Evolutionary conservation across 1,284 basidiomycete genomes (phyloP), one percentile per base, ranked within the genome.

Genomic region (Leccinum variabile): DNA sequence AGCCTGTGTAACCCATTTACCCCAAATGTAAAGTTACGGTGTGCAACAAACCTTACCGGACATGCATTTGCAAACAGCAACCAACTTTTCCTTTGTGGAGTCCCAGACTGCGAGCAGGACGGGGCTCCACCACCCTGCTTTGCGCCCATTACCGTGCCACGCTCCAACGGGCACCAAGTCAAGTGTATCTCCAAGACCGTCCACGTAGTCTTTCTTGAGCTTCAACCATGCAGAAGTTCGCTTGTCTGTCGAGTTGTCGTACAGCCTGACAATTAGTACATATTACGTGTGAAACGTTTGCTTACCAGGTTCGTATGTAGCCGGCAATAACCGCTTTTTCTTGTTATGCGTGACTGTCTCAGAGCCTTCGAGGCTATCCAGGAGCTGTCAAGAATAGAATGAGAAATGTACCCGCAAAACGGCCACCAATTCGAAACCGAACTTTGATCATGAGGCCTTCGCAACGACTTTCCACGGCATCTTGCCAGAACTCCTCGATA

Each of bases 381-480:
- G 78, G 32, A 91, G 77, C 89, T 91, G 65, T 28, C 33, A 65
- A 49, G 8, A 32, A 56, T 56, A n/a, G 10, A 11, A 53, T 22
- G 35, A 25, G 41, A 55, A 55, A 56, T 54, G 25, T 25, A 50
- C 14, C 49, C 25, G 25, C 49, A 50, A 28, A 25, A 25, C 25
- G 7, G 49, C 25, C 49, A 37, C 7, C 33, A 7, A n/a, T 62
- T 83, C 69, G 37, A 52, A 33, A 59, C 63, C 7, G 22, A 50
- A 94, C 90, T 80, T 97, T 98, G 72, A 97, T 85, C 95, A 98
- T 97, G 67, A 97, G 81, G 5, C 95, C 95, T 75, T 98, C 95
- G 64, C 91, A 94, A 62, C 89, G 89, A 73, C 88, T 88, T 70
- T 88, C 85, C n/a, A 94, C 83, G 5, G 94, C 90, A 64, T 82